Evolutionary conservation across 371 early-diverging fungal genomes (phyloP).

Genomic region (Lichtheimia corymbifera): DNA sequence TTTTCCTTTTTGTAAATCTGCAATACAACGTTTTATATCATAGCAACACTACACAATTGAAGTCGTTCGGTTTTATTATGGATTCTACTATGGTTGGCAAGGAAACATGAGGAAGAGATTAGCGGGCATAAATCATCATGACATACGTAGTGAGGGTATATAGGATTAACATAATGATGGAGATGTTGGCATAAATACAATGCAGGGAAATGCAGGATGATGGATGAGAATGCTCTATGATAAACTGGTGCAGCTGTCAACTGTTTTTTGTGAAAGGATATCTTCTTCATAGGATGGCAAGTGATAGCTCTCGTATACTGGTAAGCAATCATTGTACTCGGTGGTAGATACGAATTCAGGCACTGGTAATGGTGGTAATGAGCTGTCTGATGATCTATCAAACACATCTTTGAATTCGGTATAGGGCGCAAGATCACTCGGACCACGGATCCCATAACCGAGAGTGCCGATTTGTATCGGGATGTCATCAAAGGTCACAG

Average conservation of each 20-base stretch:
- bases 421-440: conserved; percentile 30
- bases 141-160: not conserved
- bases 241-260: too few species aligned
- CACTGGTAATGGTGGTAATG: conserved; percentile 10
- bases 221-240: not conserved
- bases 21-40: not conserved
- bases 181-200: not conserved
- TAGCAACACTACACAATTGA: not conserved
- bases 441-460: conserved; percentile 29
- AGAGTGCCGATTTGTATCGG: conserved; percentile 36
- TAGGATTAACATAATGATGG: not conserved
- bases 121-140: not conserved
- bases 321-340: conserved; percentile 33
- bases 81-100: too few species aligned
- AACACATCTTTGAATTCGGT: conserved; percentile 14
- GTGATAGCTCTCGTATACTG: conserved; percentile 37
- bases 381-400: not conserved
- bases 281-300: conserved; percentile 62
- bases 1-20: not conserved
- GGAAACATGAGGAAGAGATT: not conserved
- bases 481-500: conserved; percentile 8
- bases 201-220: not conserved
- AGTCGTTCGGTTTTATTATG: too few species aligned
- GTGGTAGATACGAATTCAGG: conserved; percentile 27
- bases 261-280: too few species aligned